phyloP scores from a whole-genome alignment of 345 rosid species.

The Nephelium lappaceum region DNA sequence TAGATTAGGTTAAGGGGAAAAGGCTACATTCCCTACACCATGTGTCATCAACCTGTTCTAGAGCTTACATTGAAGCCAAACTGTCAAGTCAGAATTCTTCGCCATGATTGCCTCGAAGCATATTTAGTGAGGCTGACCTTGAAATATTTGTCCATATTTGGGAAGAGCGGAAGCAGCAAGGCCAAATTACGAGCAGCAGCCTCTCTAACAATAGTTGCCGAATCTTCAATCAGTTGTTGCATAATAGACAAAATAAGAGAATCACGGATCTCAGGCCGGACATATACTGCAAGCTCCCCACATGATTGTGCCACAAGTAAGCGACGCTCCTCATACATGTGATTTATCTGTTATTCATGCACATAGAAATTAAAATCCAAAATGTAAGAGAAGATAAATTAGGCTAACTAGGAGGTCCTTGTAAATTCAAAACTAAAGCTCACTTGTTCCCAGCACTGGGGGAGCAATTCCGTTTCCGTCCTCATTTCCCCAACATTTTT shows the following conservation, averaged over 20 bases:
- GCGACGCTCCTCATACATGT: conserved; percentile 96
- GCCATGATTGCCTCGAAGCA: conserved; percentile 75
- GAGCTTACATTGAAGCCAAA: conserved; percentile 74
- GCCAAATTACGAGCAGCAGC: conserved; percentile 94
- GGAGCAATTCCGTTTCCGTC: conserved; percentile 96
- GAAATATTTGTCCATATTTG: conserved; percentile 93
- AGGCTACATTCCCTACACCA: conserved; percentile 54
- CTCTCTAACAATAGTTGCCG: conserved; percentile 94
- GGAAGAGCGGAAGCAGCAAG: conserved; percentile 91
- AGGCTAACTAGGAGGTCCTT: conserved; percentile 22
- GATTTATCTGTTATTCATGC: conserved; percentile 70
- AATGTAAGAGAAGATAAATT: conserved; percentile 11
- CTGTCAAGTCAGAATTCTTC: conserved; percentile 79
- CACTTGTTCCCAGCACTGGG: conserved; percentile 99
- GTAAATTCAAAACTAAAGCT: conserved; percentile 34
- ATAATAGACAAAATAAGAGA: conserved; percentile 93
- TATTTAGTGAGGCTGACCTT: conserved; percentile 93
- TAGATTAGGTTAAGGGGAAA: conserved; percentile 45
- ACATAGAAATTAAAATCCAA: conserved; percentile 26
- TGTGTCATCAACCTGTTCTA: conserved; percentile 70
- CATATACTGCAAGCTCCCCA: conserved; percentile 94
- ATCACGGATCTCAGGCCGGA: conserved; percentile 93
- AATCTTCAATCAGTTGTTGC: conserved; percentile 90
- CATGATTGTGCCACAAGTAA: conserved; percentile 98
- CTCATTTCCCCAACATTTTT: conserved; percentile 98